A percentile compares a stretch with the other conserved stretches of the same genome.
phyloP scores from a whole-genome alignment of 371 early-diverging fungal genomes.

The Mucor indicus region DNA sequence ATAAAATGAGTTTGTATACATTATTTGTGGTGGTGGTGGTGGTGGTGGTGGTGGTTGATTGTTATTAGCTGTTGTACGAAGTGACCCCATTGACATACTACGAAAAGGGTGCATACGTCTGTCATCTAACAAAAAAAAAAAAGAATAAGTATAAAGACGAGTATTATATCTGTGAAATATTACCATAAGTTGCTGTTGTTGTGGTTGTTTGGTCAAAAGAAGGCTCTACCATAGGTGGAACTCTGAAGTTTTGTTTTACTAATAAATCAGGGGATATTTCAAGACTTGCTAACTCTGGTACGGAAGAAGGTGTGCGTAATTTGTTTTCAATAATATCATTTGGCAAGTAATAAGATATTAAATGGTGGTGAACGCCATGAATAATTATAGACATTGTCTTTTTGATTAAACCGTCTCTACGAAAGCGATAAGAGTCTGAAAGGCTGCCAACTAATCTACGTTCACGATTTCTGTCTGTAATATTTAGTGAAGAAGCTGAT shows the following conservation, averaged over 20 bases:
- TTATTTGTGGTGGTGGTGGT: slow-evolving; percentile 2
- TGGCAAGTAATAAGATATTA: slow-evolving; percentile 82
- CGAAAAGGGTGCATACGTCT: slow-evolving; percentile 31
- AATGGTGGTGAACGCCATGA: slow-evolving; percentile 75
- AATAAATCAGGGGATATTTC: slow-evolving; percentile 54
- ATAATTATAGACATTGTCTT: slow-evolving; percentile 81
- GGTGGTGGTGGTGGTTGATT: slow-evolving; percentile 1
- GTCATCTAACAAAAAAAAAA: no score
- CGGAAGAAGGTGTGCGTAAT: slow-evolving; percentile 55
- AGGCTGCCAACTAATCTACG: slow-evolving; percentile 59
- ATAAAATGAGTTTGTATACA: not conserved
- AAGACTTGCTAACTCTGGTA: slow-evolving; percentile 50
- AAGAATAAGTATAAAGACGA: no score
- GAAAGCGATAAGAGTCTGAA: slow-evolving; percentile 65
- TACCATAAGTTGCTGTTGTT: not conserved
- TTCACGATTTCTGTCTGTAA: slow-evolving; percentile 43
- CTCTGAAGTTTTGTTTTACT: slow-evolving; percentile 50
- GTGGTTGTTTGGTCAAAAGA: slow-evolving; percentile 24
- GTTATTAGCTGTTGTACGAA: slow-evolving; percentile 12
- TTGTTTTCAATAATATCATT: slow-evolving; percentile 64
- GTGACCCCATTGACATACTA: slow-evolving; percentile 37
- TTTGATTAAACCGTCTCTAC: slow-evolving; percentile 81
- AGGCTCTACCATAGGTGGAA: slow-evolving; percentile 49
- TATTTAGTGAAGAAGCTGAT: not conserved
- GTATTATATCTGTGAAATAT: not conserved